Base-by-base conservation (phyloP, 345 rosid species). In the Lepidium sativum region DNA sequence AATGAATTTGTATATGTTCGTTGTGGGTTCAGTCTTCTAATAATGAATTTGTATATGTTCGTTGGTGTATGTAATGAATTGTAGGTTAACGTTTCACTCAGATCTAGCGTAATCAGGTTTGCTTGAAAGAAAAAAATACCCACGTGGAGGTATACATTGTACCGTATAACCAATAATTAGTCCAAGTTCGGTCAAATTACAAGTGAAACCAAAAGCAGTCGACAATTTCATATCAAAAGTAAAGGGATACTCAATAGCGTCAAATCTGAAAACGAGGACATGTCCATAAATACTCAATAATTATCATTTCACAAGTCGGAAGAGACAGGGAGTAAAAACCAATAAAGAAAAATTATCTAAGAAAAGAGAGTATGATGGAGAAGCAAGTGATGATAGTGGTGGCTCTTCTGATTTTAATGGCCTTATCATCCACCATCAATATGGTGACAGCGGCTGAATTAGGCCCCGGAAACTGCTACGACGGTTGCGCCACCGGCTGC, bases 401-500 rank as follows among this genome's bases (percentile, higher is more conserved):
- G 1, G 42, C 51, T 16, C 52, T 75, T 17, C 11, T 75, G 18
- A 23, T 68, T 68, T 11, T 48, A 20, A 13, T 69, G 63, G 33
- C 54, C 43, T 41, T 44, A 3, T 44, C 54, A 8, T 54, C 54
- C 15, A 54, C 23, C 60, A 6, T 60, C 17, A 40, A 60, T 38
- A 39, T 39, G 73, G 45, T 71, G 57, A 70, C 18, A 2, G 63
- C 13, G 12, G 81, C 51, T 3, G 71, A 67, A 41, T 41, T 71
- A 18, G 58, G 60, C 4, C 29, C 71, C 39, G 51, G 61, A 12
- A 65, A 76, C 50, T 82, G 84, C 82, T 35, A 38, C 38, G 86
- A 82, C 44, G 72, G 75, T 47, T 82, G 86, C 62, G 38, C 70
- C 47, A 82, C 86, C 41, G 82, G 38, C 60, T 82, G 86, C 63